Conservation (phyloP, 176 grass and related monocot genomes). For the Canna indica region DNA sequence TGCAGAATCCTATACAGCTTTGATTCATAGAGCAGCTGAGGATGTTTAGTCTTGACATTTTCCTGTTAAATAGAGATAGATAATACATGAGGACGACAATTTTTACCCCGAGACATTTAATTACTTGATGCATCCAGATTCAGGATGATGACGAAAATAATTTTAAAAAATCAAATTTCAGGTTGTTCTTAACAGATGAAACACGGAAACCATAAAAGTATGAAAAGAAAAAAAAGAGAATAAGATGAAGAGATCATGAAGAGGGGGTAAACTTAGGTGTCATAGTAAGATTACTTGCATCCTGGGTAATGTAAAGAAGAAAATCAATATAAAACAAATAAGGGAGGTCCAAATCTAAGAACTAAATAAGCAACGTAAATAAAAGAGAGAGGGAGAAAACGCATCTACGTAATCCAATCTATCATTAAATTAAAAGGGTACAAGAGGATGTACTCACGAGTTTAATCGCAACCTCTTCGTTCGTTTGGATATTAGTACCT, state of each 20-base stretch:
- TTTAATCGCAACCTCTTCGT: slow-evolving; percentile 79
- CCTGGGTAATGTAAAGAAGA: no score
- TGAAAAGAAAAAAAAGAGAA: no score
- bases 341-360: no score
- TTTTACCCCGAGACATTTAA: neutral
- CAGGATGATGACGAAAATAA: no score
- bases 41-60: slow-evolving; percentile 89
- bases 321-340: no score
- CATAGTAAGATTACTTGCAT: no score
- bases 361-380: neutral
- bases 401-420: neutral
- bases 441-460: slow-evolving; percentile 40
- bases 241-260: no score
- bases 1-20: slow-evolving; percentile 84
- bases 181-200: no score
- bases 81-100: neutral
- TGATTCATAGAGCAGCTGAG: slow-evolving; percentile 75
- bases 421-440: neutral
- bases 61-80: slow-evolving; percentile 40
- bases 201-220: no score
- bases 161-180: no score
- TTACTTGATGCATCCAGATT: neutral
- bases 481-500: slow-evolving; percentile 74
- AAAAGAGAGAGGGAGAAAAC: neutral
- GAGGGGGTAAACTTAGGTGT: no score